phyloP scores from a whole-genome alignment of 306 rosid species.

The Gynostemma pentaphyllum region DNA sequence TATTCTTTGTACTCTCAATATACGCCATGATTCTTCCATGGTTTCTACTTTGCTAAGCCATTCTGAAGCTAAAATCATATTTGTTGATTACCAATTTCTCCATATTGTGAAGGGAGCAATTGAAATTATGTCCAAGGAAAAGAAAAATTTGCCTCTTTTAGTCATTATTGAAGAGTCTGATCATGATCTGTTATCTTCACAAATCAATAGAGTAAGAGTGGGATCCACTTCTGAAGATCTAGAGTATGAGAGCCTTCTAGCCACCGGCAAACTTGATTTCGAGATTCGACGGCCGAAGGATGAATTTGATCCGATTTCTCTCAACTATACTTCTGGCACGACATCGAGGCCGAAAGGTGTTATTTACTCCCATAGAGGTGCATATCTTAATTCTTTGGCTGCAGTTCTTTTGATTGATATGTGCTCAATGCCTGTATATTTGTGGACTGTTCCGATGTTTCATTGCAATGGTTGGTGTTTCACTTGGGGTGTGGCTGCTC shows the following conservation, averaged over 20 bases:
- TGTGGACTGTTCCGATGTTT: constrained; percentile 91
- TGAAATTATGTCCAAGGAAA: constrained; percentile 28
- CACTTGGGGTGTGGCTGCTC: constrained; percentile 82
- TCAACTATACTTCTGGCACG: constrained; percentile 91
- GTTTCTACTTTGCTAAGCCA: constrained; percentile 40
- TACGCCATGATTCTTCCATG: constrained; percentile 55
- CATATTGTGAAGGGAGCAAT: constrained; percentile 52
- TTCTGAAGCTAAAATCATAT: constrained; percentile 57
- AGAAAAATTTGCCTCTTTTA: constrained; percentile 26
- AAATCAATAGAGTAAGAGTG: not conserved
- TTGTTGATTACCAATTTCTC: constrained; percentile 49
- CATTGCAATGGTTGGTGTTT: constrained; percentile 98
- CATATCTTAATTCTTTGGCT: constrained; percentile 80
- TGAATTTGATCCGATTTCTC: constrained; percentile 63
- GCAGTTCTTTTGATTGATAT: constrained; percentile 46
- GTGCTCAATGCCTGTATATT: constrained; percentile 52
- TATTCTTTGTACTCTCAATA: constrained; percentile 59
- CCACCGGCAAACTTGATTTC: constrained; percentile 34
- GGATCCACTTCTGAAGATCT: constrained; percentile 18
- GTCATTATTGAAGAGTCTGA: constrained; percentile 44
- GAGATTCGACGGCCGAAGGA: constrained; percentile 51
- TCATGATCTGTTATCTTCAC: constrained; percentile 13
- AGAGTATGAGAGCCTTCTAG: constrained; percentile 54
- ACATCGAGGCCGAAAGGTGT: constrained; percentile 92
- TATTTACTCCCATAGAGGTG: constrained; percentile 77